Evolutionary conservation across 2,329 filamentous ascomycete genomes (phyloP).

Genomic region (Nemania serpens): DNA sequence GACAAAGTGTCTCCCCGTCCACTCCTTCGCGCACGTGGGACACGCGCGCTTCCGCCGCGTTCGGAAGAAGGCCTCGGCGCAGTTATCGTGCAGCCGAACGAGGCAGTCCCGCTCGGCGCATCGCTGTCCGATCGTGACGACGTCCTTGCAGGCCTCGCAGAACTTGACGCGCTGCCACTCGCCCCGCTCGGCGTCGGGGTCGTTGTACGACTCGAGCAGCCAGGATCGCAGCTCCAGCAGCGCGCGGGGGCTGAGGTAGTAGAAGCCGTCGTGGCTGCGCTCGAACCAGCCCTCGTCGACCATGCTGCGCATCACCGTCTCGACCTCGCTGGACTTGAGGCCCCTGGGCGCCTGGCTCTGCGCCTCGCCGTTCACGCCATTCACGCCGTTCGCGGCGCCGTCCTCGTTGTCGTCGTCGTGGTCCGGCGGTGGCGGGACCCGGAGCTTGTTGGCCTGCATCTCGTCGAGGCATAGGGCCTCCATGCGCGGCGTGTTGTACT

Average conservation of each 20-base stretch:
- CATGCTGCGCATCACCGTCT: constrained; percentile 70
- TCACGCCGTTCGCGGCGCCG: constrained; percentile 2
- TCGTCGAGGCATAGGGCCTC: constrained; percentile 83
- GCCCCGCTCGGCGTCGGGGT: constrained; percentile 62
- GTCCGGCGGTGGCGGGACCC: constrained; percentile 52
- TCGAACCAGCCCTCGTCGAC: constrained; percentile 86
- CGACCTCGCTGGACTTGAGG: constrained; percentile 77
- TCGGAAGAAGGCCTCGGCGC: constrained; percentile 74
- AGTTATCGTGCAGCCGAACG: constrained; percentile 76
- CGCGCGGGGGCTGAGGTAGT: constrained; percentile 74
- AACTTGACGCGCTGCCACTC: constrained; percentile 79
- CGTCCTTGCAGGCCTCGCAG: constrained; percentile 86
- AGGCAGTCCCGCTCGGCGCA: constrained; percentile 71
- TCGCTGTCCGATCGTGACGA: constrained; percentile 83
- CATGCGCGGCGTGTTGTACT: constrained; percentile 76
- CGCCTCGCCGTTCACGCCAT: constrained; percentile 40
- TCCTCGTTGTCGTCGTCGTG: constrained; percentile 38
- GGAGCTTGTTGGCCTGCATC: constrained; percentile 77
- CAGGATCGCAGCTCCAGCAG: constrained; percentile 85
- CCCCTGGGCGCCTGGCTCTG: constrained; percentile 50
- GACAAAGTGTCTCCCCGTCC: constrained; percentile 56
- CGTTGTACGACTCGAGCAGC: constrained; percentile 90
- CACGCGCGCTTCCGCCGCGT: constrained; percentile 66
- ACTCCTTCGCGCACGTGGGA: constrained; percentile 60
- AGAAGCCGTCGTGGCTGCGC: constrained; percentile 72